Percentiles rank a stretch among this genome's conserved stretches.
phyloP scores from a whole-genome alignment of 176 grass and related monocot species.

The Aegilops umbellulata region DNA sequence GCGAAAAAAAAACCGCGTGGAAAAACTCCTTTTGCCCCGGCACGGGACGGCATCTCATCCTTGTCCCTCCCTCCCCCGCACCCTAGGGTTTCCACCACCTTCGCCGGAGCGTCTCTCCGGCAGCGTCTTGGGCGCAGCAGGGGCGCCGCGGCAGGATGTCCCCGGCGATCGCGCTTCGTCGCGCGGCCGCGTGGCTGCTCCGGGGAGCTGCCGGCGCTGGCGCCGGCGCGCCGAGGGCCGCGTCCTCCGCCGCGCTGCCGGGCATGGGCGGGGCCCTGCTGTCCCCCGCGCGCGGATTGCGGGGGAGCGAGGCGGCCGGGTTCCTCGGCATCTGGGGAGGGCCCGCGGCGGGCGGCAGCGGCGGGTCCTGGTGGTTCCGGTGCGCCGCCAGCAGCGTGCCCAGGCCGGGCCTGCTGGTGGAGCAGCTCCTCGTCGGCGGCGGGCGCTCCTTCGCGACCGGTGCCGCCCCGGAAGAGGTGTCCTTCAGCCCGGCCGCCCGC shows the following conservation, averaged over 20 bases:
- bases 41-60: not conserved
- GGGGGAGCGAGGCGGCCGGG: not conserved
- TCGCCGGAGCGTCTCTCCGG: not conserved
- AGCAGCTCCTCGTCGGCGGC: not conserved
- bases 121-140: not conserved
- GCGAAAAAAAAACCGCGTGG: not conserved
- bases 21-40: not conserved
- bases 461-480: conserved; percentile 37
- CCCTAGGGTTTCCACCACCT: conserved; percentile 18
- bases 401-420: conserved; percentile 13
- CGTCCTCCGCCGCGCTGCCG: not conserved
- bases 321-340: conserved; percentile 16
- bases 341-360: not conserved
- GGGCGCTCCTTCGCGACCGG: conserved; percentile 29
- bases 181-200: not conserved
- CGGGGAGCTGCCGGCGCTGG: not conserved
- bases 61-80: not conserved
- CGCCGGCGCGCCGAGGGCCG: not conserved
- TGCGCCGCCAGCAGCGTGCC: conserved; percentile 27
- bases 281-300: not conserved
- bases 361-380: conserved; percentile 11
- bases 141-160: not conserved
- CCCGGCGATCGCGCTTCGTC: not conserved
- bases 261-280: not conserved
- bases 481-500: conserved; percentile 16